phyloP scores from a whole-genome alignment of 148 eudicot species.

The Rhododendron simsii region DNA sequence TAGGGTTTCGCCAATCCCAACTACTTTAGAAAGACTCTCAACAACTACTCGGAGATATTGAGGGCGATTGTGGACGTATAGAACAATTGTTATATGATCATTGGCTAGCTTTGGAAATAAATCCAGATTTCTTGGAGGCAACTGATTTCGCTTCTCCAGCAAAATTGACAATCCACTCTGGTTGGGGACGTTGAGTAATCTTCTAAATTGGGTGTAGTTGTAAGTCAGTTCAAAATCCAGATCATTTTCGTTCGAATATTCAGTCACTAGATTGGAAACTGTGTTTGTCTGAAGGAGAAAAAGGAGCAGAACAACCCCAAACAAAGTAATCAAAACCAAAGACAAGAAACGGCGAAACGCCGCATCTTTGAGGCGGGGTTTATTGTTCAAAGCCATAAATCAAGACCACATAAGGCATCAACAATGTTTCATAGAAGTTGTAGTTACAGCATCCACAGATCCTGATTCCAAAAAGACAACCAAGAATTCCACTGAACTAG shows the following conservation, averaged over 20 bases:
- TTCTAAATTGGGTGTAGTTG: conserved; percentile 1
- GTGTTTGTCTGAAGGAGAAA: conserved; percentile 35
- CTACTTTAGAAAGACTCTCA: conserved; percentile 71
- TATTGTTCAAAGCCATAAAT: conserved; percentile 45
- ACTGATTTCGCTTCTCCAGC: conserved; percentile 49
- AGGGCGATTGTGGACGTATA: conserved; percentile 93
- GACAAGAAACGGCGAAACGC: conserved; percentile 37
- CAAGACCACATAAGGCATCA: conserved; percentile 13
- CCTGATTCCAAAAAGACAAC: not conserved
- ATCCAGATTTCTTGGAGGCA: conserved; percentile 74
- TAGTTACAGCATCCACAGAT: not conserved
- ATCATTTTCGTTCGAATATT: conserved; percentile 24
- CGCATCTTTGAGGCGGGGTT: conserved; percentile 39
- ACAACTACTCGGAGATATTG: conserved; percentile 72
- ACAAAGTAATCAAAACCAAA: conserved; percentile 32
- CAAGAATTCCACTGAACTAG: not conserved
- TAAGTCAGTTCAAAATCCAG: conserved; percentile 8
- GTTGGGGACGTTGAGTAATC: conserved; percentile 35
- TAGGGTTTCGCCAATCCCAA: conserved; percentile 75
- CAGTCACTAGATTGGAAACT: conserved; percentile 15
- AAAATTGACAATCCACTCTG: conserved; percentile 55
- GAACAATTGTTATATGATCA: conserved; percentile 67
- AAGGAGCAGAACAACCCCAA: conserved; percentile 37
- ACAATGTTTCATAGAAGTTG: not conserved
- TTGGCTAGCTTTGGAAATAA: conserved; percentile 55